Base-by-base conservation (phyloP, 2,329 filamentous ascomycete species). In the Penicillium occitanis region DNA sequence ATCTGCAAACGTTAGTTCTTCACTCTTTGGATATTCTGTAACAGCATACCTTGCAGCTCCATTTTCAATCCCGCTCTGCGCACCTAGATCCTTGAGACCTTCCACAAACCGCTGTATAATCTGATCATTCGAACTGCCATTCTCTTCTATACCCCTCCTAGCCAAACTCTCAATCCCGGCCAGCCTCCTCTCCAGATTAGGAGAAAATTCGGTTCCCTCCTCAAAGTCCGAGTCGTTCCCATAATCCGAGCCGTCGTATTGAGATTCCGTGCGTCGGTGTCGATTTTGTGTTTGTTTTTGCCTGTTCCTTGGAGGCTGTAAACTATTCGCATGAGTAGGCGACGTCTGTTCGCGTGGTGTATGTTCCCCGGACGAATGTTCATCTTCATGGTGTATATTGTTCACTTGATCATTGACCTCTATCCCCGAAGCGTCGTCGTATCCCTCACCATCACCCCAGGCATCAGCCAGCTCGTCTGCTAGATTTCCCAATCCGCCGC, bases 381-480 rank as follows among this genome's bases (percentile, higher is more conserved):
- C 70, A 28, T 75, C 71, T 63, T 72, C 65, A 53, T 53, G 50
- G 44, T 71, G 71, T n/a, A 78, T 73, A 11, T 53, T 60, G 46
- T 76, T 73, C 30, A 69, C 69, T 10, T 70, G 71, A n/a, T 69
- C 69, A 22, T 70, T 73, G 40, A 46, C 37, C 58, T 79, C 77
- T 70, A 78, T 75, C 8, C 76, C 77, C 1, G 78, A 79, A 7
- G 72, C 72, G 66, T 79, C 79, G 58, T 76, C 79, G 61, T 83
- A 82, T 28, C 79, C 79, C 57, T 84, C 83, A 33, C 85, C 84
- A 44, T 81, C 76, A 25, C 84, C 84, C 80, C 83, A 86, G n/a
- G 84, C 83, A 70, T 87, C 84, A 30, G 84, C 87, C 28, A 89
- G 76, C 72, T 89, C 87, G 72, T 90, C 87, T 33, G 87, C 87